Evolutionary conservation across 2,329 filamentous ascomycete species (phyloP).

Genomic region (Colletotrichum musae): DNA sequence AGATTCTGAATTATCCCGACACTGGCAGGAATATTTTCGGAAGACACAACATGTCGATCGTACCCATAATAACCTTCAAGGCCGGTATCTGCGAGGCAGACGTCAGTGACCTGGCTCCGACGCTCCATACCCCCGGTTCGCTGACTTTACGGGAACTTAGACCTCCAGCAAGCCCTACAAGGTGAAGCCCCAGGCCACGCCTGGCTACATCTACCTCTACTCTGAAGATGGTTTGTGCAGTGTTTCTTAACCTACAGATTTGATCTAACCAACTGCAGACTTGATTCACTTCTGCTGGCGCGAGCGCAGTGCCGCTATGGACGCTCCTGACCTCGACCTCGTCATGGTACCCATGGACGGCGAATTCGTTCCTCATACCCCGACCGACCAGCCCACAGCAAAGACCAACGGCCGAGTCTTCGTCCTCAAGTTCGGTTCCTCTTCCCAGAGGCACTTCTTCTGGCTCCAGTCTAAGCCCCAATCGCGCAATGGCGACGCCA

Average conservation of each 20-base stretch:
- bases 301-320: slow-evolving; percentile 78
- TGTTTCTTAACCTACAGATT: background rate
- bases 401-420: slow-evolving; percentile 92
- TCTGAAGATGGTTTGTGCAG: slow-evolving; percentile 83
- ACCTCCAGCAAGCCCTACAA: slow-evolving; percentile 73
- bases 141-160: slow-evolving; percentile 47
- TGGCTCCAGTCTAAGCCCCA: slow-evolving; percentile 96
- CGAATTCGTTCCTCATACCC: slow-evolving; percentile 84
- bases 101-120: slow-evolving; percentile 67
- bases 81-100: slow-evolving; percentile 90
- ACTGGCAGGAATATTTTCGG: background rate
- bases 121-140: slow-evolving; percentile 17
- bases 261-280: slow-evolving; percentile 63
- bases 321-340: slow-evolving; percentile 86
- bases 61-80: slow-evolving; percentile 95
- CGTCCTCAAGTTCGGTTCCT: slow-evolving; percentile 93
- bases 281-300: slow-evolving; percentile 98
- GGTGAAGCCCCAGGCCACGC: slow-evolving; percentile 79
- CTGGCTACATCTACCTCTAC: slow-evolving; percentile 94
- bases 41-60: slow-evolving; percentile 77
- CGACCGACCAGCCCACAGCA: slow-evolving; percentile 66
- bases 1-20: background rate
- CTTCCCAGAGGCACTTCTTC: slow-evolving; percentile 91
- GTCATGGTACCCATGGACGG: slow-evolving; percentile 95
- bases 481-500: slow-evolving; percentile 75